Evolutionary conservation across 2,329 filamentous ascomycete genomes (phyloP).

Genomic region (Aspergillus hortae): DNA sequence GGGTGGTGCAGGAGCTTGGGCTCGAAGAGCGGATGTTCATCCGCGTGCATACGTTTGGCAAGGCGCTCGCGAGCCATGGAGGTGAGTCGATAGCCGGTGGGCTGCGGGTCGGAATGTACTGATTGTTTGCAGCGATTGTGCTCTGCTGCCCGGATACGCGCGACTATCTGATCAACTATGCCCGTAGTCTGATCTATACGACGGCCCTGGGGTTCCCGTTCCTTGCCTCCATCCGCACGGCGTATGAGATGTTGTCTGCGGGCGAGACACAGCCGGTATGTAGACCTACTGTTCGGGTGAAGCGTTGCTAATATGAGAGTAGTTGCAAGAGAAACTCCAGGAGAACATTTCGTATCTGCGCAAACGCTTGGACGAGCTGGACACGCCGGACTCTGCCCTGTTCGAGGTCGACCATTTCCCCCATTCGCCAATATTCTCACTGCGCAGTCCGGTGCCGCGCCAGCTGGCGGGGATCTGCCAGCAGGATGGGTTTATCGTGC

Average conservation of each 20-base stretch:
- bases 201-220: slow-evolving; percentile 64
- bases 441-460: slow-evolving; percentile 58
- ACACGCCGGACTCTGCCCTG: slow-evolving; percentile 21
- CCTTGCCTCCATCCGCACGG: slow-evolving; percentile 56
- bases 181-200: slow-evolving; percentile 71
- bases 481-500: slow-evolving; percentile 55
- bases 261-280: slow-evolving; percentile 47
- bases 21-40: slow-evolving; percentile 50
- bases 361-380: slow-evolving; percentile 40
- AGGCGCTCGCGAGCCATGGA: slow-evolving; percentile 60
- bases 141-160: slow-evolving; percentile 59
- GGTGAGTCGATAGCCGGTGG: slow-evolving; percentile 47
- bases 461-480: slow-evolving; percentile 60
- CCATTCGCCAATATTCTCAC: slow-evolving; percentile 61
- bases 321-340: slow-evolving; percentile 47
- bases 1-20: slow-evolving; percentile 49
- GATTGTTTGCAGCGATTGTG: slow-evolving; percentile 49
- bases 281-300: no score
- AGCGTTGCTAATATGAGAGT: background rate
- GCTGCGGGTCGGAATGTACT: background rate
- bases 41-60: slow-evolving; percentile 52
- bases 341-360: slow-evolving; percentile 46
- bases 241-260: slow-evolving; percentile 54
- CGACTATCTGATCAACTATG: slow-evolving; percentile 70
- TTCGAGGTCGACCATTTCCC: slow-evolving; percentile 43